Percentiles rank a stretch among this genome's conserved stretches.
These are phyloP conservation scores for Syzygium jambos DNA, from an alignment of 345 rosid species.

Conservation along the genomic window DNA sequence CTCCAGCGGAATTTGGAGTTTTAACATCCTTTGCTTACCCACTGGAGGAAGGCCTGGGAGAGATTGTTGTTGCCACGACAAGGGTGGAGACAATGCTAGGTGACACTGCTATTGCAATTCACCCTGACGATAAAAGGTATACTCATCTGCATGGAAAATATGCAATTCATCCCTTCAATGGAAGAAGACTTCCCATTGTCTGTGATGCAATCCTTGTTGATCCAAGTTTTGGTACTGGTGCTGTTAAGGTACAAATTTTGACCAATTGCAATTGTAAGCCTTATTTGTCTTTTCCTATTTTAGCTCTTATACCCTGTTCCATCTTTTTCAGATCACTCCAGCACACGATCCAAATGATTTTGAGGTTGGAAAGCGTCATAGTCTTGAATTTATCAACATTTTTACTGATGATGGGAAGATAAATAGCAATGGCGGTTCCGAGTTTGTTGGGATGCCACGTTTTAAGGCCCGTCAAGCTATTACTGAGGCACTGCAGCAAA, in stretches of 20 bases:
- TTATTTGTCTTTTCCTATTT: neutral
- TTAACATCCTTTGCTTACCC: constrained; percentile 88
- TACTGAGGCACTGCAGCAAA: constrained; percentile 55
- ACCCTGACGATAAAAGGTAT: constrained; percentile 81
- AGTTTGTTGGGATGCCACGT: constrained; percentile 81
- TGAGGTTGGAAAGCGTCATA: constrained; percentile 86
- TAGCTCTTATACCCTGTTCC: neutral
- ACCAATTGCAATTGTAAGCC: neutral
- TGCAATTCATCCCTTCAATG: constrained; percentile 87
- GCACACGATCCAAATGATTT: constrained; percentile 97
- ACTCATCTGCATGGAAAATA: constrained; percentile 79
- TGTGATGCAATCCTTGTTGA: constrained; percentile 81
- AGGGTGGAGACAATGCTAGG: constrained; percentile 99
- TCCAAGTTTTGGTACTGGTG: constrained; percentile 92
- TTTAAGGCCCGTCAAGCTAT: constrained; percentile 84
- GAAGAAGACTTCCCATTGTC: constrained; percentile 72
- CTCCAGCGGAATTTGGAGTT: constrained; percentile 90
- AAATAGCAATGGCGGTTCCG: constrained; percentile 71
- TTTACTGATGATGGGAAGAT: constrained; percentile 91
- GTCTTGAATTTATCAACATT: constrained; percentile 70
- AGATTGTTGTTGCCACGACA: constrained; percentile 95
- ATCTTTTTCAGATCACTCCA: constrained; percentile 72
- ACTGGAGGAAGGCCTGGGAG: constrained; percentile 67
- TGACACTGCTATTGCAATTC: constrained; percentile 91
- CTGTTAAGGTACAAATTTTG: constrained; percentile 63